Evolutionary conservation across 352 stramenopile genomes (phyloP), one percentile per base, ranked within the genome.

Genomic region (Phytopythium cucurbitacearum): DNA sequence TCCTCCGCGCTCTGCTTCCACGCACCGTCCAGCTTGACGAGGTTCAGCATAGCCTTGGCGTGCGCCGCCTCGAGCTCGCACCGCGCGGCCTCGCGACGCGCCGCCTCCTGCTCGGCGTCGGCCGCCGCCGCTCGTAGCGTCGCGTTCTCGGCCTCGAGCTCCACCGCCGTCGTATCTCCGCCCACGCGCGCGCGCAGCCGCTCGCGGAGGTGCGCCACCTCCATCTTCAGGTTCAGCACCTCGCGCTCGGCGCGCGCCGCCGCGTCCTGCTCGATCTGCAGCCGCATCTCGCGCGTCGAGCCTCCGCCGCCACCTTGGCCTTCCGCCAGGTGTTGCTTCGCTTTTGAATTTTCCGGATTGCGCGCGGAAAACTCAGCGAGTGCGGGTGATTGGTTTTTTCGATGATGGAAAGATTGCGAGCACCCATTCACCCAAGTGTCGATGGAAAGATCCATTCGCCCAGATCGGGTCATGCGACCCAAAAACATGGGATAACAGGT

Each of bases 191-290:
- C 55, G 16, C 75, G 65, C 45, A 94, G 67, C 3, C 84, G 76
- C 59, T 86, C 76, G 32, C 81, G 77, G 52, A 94, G 54, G 54
- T 92, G 80, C 42, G 84, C 72, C 39, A 85, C 65, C 69, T 94
- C 81, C 57, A 94, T 91, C 66, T 94, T 94, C 42, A 91, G 71
- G 69, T 90, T 85, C 77, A 94, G 88, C 33, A 83, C 43, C 56
- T 91, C 75, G 44, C 84, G 77, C 52, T 88, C 84, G 44, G 60
- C 64, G 33, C 63, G 65, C 53, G 84, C 75, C 28, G 76, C 64
- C 53, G 78, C 69, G 49, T 72, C 64, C 43, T 76, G 67, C 62
- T 77, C 58, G 40, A 73, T 73, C 48, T 75, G 59, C 55, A 90
- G 66, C 16, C 69, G 60, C 56, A 67, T 52, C 21, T 28, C 21